These are phyloP conservation scores for Primulina huaijiensis DNA, from an alignment of 257 asterid species.

Conservation along the genomic window DNA sequence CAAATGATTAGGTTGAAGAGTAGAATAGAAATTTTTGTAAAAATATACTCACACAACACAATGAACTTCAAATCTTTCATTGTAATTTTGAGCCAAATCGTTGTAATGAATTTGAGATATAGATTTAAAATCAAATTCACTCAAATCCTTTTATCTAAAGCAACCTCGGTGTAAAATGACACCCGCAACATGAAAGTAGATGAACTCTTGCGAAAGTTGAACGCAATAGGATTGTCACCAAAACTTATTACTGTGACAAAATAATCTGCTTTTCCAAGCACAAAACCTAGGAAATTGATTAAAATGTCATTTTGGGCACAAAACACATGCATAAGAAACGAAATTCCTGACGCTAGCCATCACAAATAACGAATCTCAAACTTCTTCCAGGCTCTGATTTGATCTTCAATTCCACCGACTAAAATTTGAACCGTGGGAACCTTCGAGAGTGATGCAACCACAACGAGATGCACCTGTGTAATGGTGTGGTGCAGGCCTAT, in stretches of 20 bases:
- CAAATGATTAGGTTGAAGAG: too few relatives aligned
- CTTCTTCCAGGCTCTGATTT: background rate
- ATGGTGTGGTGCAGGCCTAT: background rate
- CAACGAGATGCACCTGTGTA: conserved; percentile 5
- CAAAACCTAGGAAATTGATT: background rate
- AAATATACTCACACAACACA: too few relatives aligned
- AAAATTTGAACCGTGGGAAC: background rate
- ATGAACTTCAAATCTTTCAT: too few relatives aligned
- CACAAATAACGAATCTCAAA: background rate
- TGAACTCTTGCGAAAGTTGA: too few relatives aligned
- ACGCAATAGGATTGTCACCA: too few relatives aligned
- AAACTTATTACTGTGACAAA: background rate
- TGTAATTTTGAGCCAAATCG: too few relatives aligned
- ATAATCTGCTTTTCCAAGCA: background rate
- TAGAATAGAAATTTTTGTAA: too few relatives aligned
- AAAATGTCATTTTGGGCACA: background rate
- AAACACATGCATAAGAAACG: background rate
- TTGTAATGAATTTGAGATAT: too few relatives aligned
- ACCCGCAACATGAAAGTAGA: too few relatives aligned
- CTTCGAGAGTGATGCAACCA: conserved; percentile 12
- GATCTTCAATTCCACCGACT: background rate
- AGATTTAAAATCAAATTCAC: too few relatives aligned
- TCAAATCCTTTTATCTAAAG: too few relatives aligned
- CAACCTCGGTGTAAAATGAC: too few relatives aligned
- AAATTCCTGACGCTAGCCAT: background rate